Evolutionary conservation across 306 rosid genomes (phyloP).

Genomic region (Cucumis cinereus): DNA sequence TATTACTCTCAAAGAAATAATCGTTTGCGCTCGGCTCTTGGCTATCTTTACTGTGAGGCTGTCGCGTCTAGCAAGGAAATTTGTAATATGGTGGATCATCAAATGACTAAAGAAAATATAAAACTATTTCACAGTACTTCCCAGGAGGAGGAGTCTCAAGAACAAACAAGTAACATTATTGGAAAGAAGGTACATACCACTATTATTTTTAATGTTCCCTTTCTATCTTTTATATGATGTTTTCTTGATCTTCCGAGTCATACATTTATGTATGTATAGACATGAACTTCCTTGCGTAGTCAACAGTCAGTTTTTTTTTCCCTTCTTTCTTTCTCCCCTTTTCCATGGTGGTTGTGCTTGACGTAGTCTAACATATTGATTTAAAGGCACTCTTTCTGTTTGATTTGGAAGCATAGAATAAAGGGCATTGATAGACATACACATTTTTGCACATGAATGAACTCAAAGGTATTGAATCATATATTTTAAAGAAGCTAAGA

Average conservation of each 20-base stretch:
- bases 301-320: neutral
- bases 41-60: constrained; percentile 46
- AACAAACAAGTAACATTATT: constrained; percentile 18
- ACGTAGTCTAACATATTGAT: neutral
- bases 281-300: neutral
- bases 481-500: neutral
- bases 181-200: constrained; percentile 28
- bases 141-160: constrained; percentile 23
- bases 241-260: neutral
- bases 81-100: constrained; percentile 25
- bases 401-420: neutral
- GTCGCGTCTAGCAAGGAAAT: constrained; percentile 37
- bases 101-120: constrained; percentile 18
- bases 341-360: neutral
- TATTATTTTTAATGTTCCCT: neutral
- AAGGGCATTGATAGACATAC: neutral
- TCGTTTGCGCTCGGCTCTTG: constrained; percentile 57
- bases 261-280: neutral
- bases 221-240: neutral
- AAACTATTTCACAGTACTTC: constrained; percentile 21
- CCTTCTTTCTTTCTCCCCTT: neutral
- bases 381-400: neutral
- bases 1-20: constrained; percentile 74
- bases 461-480: neutral
- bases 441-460: neutral